These are phyloP conservation scores for Ganoderma meredithae DNA, from an alignment of 1,284 basidiomycete genomes.

Conservation along the genomic window DNA sequence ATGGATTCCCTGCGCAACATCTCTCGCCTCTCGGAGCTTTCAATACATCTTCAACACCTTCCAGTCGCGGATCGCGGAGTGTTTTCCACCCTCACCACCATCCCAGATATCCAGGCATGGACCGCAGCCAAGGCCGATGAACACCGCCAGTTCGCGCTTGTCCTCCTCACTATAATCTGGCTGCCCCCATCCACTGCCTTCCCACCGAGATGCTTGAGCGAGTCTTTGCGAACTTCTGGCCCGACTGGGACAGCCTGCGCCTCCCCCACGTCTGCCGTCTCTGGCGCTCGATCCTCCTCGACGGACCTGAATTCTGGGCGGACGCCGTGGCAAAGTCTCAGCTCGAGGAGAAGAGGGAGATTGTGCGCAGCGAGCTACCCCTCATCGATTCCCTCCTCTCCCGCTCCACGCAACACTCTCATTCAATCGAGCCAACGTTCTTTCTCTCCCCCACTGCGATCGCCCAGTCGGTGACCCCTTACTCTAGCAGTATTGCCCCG, in stretches of 20 bases:
- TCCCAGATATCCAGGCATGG: background rate
- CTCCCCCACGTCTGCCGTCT: slow-evolving; percentile 5
- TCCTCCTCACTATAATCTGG: slow-evolving; percentile 6
- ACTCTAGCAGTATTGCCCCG: background rate
- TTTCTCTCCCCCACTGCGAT: background rate
- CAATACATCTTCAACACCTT: background rate
- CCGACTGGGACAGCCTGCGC: background rate
- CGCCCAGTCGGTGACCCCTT: background rate
- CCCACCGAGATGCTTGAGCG: slow-evolving; percentile 7
- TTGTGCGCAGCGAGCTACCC: background rate
- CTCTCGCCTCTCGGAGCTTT: background rate
- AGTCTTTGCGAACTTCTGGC: background rate
- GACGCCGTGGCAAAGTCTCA: background rate
- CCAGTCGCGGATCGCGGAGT: background rate
- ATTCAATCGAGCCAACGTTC: background rate
- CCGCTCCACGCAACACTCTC: background rate
- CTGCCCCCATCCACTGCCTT: slow-evolving; percentile 2
- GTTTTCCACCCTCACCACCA: background rate
- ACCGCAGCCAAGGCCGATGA: slow-evolving; percentile 1
- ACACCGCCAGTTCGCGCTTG: slow-evolving; percentile 1
- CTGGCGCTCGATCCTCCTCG: slow-evolving; percentile 5
- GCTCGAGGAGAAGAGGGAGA: background rate
- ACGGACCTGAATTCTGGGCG: background rate
- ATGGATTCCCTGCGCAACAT: background rate
- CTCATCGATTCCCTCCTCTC: background rate